A percentile compares a stretch with the other conserved stretches of the same genome.
These are phyloP conservation scores for Neurospora sp. DNA, from an alignment of 495 filamentous ascomycete genomes.

Conservation along the genomic window DNA sequence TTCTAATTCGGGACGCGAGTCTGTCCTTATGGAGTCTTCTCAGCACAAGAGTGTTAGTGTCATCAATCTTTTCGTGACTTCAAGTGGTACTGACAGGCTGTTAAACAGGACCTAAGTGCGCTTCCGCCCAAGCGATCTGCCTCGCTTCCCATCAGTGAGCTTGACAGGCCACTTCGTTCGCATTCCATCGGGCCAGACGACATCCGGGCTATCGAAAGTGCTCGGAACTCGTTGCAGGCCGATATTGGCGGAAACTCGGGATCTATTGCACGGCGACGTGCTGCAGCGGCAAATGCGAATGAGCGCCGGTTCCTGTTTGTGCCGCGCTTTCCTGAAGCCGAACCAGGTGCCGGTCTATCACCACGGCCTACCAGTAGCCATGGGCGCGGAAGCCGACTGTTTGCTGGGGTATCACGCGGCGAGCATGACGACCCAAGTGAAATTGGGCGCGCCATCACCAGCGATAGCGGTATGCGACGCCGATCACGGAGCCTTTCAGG, in stretches of 20 bases:
- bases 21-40: slow-evolving; percentile 7
- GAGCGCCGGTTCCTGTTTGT: slow-evolving; percentile 24
- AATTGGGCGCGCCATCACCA: slow-evolving; percentile 45
- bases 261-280: slow-evolving; percentile 10
- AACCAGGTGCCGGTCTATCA: slow-evolving; percentile 38
- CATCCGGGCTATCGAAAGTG: slow-evolving; percentile 34
- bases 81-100: slow-evolving; percentile 9
- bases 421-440: slow-evolving; percentile 30
- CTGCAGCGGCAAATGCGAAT: slow-evolving; percentile 28
- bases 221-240: slow-evolving; percentile 36
- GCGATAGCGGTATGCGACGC: slow-evolving; percentile 34
- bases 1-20: slow-evolving; percentile 11
- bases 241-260: slow-evolving; percentile 12
- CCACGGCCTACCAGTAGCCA: slow-evolving; percentile 45
- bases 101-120: slow-evolving; percentile 33
- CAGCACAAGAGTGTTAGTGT: slow-evolving; percentile 40
- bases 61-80: not conserved
- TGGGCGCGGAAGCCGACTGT: slow-evolving; percentile 28
- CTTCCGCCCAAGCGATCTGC: slow-evolving; percentile 37
- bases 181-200: slow-evolving; percentile 43
- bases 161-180: slow-evolving; percentile 40
- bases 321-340: slow-evolving; percentile 18
- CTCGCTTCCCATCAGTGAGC: slow-evolving; percentile 44
- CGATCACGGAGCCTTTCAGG: slow-evolving; percentile 45
- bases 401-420: not conserved